These are phyloP conservation scores for Saraca asoca DNA, from an alignment of 331 rosid genomes.

Conservation along the genomic window DNA sequence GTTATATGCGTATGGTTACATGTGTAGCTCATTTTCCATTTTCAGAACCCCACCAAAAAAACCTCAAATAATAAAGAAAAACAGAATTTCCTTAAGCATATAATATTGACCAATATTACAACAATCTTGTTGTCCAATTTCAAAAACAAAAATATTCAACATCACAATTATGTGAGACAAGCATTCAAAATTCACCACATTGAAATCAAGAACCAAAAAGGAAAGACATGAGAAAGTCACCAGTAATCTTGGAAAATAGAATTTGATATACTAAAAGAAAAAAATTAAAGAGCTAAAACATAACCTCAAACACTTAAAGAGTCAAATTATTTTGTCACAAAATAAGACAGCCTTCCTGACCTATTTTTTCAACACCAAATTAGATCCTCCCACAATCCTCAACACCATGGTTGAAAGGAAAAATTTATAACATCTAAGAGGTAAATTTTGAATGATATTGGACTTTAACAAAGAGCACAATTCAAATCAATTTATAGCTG, in stretches of 20 bases:
- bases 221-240: too few species aligned
- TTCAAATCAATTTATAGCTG: not conserved
- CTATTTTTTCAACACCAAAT: not conserved
- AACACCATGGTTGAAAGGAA: conserved; percentile 4
- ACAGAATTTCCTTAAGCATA: conserved; percentile 4
- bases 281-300: too few species aligned
- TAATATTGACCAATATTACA: conserved; percentile 14
- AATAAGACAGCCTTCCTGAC: too few species aligned
- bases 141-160: conserved; percentile 6
- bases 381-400: conserved; percentile 12
- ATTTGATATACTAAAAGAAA: too few species aligned
- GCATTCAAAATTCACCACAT: too few species aligned
- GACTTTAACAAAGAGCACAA: not conserved
- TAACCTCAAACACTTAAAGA: too few species aligned
- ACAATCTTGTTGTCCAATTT: not conserved
- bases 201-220: too few species aligned
- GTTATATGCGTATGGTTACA: too few species aligned
- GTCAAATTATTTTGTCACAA: too few species aligned
- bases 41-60: not conserved
- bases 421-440: not conserved
- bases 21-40: not conserved
- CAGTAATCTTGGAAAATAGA: too few species aligned
- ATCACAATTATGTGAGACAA: conserved; percentile 13
- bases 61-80: not conserved
- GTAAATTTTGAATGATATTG: too few species aligned